These are phyloP conservation scores for Yamadazyma triangularis DNA, from an alignment of 1,139 yeast species.

Conservation along the genomic window DNA sequence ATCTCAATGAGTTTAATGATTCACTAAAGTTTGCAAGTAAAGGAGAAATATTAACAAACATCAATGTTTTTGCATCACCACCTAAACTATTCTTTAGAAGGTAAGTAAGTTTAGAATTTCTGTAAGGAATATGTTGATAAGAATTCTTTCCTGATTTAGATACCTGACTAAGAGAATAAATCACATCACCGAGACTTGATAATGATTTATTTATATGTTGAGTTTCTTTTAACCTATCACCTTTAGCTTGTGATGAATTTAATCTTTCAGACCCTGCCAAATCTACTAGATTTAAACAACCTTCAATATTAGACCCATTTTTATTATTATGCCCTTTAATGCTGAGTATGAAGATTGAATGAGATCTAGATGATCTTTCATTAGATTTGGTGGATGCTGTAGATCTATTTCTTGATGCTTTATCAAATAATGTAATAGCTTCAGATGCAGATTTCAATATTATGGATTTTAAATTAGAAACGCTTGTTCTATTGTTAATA, in stretches of 20 bases:
- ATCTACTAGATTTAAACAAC: conserved; percentile 72
- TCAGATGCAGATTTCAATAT: conserved; percentile 43
- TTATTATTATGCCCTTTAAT: conserved; percentile 51
- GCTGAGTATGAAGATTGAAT: conserved; percentile 66
- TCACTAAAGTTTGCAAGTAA: conserved; percentile 59
- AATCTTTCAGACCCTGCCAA: conserved; percentile 89
- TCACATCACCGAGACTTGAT: conserved; percentile 89
- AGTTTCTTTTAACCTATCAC: conserved; percentile 81
- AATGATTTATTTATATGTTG: conserved; percentile 86
- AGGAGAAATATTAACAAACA: conserved; percentile 91
- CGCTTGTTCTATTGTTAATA: conserved; percentile 43
- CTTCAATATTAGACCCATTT: conserved; percentile 50
- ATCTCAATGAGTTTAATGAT: conserved; percentile 77
- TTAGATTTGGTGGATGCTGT: conserved; percentile 83
- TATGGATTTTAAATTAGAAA: conserved; percentile 57
- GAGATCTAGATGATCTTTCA: conserved; percentile 68
- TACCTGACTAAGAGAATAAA: conserved; percentile 56
- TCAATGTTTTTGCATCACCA: conserved; percentile 83
- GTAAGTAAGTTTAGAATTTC: conserved; percentile 69
- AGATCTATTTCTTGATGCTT: conserved; percentile 60
- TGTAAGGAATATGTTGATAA: conserved; percentile 45
- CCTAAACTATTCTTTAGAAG: conserved; percentile 78
- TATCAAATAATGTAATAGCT: conserved; percentile 47
- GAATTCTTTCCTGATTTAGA: conserved; percentile 13
- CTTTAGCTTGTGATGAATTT: conserved; percentile 69